Base-by-base conservation (phyloP, 2,329 filamentous ascomycete species). In the Trichophyton verrucosum region DNA sequence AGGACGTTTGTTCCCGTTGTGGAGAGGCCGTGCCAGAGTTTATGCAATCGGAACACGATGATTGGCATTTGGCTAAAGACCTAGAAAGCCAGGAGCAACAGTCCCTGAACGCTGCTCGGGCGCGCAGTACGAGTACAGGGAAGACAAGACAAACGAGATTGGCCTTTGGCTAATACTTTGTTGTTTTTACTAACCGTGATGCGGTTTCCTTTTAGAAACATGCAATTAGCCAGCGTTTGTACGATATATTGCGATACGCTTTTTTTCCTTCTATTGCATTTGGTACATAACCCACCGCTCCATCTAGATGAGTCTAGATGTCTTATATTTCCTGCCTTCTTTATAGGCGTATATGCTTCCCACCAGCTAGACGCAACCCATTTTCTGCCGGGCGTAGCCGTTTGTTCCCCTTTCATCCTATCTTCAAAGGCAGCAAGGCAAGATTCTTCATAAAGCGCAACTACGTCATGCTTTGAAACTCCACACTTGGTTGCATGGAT, bases 41-140 rank as follows among this genome's bases (percentile, higher is more conserved):
- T 27, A 82, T 86, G 61, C 80, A 81, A 66, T 81, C 85, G 65
- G 91, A 88, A 74, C 94, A 99, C 72, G 80, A 86, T 60, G 94
- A 99, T 72, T 97, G 91, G 86, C 94, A 99, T 75, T 87, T 96
- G 74, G 94, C 94, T 53, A 89, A 88, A 74, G 88, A 92, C 67
- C 79, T 99, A 20, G 59, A 61, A 53, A 57, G 51, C 3, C 60
- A 64, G 36, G 63, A 66, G 11, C 55, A 53, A 36, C 46, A 22
- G 38, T 36, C 46, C 17, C 56, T 55, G 8, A 49, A 40, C 27
- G 30, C 51, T 33, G 22, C 17, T 22, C 17, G 55, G 20, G n/a
- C 49, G 27, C 33, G 60, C 11, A 40, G 62, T 17, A 22, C 55
- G 2, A 40, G 62, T 17, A 22, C 55, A 1, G 51, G 13, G 22